Conservation (phyloP, 768 basidiomycete genomes). For the Gyrodon lividus region DNA sequence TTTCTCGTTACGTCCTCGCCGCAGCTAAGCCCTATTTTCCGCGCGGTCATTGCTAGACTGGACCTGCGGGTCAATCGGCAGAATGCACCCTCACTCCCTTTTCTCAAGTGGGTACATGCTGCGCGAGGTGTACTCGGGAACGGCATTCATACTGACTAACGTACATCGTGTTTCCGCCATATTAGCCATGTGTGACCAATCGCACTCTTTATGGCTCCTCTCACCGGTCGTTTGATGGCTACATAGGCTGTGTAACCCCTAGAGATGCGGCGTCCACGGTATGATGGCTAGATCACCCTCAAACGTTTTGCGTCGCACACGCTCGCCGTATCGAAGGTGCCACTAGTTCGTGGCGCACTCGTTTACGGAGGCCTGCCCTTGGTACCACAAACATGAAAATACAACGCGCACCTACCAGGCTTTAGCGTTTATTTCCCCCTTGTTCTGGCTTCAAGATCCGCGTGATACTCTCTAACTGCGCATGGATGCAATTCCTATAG, state of each 20-base stretch:
- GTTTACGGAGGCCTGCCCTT: conserved; percentile 5
- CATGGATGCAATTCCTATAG: conserved; percentile 1
- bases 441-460: conserved; percentile 16
- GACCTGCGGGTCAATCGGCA: background rate
- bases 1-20: conserved; percentile 9
- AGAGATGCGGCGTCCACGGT: conserved; percentile 2
- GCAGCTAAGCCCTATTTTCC: conserved; percentile 3
- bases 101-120: conserved; percentile 1
- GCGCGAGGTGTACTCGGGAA: background rate
- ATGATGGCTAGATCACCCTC: conserved; percentile 8
- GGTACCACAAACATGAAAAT: background rate
- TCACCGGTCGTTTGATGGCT: conserved; percentile 7
- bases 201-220: background rate
- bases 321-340: conserved; percentile 13
- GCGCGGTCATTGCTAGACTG: conserved; percentile 1
- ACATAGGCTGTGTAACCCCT: conserved; percentile 15
- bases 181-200: background rate
- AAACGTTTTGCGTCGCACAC: conserved; percentile 1
- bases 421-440: background rate
- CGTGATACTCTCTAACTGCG: conserved; percentile 7
- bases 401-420: background rate
- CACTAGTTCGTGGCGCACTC: conserved; percentile 7
- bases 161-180: background rate
- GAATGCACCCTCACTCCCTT: background rate
- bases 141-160: background rate